Evolutionary conservation across 495 filamentous ascomycete species (phyloP).

Genomic region (Tuber umbilicatum): DNA sequence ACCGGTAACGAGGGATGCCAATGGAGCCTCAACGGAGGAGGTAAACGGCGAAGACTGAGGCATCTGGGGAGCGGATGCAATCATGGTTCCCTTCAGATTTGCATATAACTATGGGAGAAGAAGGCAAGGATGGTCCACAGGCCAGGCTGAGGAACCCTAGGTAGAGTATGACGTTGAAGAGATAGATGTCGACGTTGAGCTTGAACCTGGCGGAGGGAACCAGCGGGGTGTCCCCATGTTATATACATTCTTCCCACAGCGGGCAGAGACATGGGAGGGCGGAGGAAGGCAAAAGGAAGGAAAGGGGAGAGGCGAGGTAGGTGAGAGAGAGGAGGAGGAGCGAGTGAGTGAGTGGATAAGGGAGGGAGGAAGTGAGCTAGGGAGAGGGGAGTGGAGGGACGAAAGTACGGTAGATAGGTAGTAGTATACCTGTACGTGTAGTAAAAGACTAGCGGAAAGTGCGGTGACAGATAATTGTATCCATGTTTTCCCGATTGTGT

Average conservation of each 20-base stretch:
- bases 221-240: slow-evolving; percentile 1
- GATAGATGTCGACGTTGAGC: not conserved
- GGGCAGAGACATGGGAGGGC: not conserved
- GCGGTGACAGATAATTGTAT: slow-evolving; percentile 35
- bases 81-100: slow-evolving; percentile 36
- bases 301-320: not conserved
- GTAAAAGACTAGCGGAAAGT: slow-evolving; percentile 20
- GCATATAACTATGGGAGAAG: not conserved
- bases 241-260: slow-evolving; percentile 2
- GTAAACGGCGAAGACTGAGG: slow-evolving; percentile 37
- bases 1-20: slow-evolving; percentile 36
- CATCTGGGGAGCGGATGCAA: slow-evolving; percentile 26
- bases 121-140: not conserved
- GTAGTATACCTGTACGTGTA: not conserved
- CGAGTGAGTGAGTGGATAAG: not conserved
- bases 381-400: not conserved
- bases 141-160: not conserved
- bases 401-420: not conserved
- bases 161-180: not conserved
- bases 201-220: not conserved
- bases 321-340: not conserved
- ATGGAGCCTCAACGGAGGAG: slow-evolving; percentile 34
- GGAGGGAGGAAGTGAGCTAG: not conserved
- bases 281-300: not conserved
- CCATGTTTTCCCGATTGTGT: slow-evolving; percentile 34